Conservation (phyloP, 495 filamentous ascomycete genomes). For the Xylaria palmicola region DNA sequence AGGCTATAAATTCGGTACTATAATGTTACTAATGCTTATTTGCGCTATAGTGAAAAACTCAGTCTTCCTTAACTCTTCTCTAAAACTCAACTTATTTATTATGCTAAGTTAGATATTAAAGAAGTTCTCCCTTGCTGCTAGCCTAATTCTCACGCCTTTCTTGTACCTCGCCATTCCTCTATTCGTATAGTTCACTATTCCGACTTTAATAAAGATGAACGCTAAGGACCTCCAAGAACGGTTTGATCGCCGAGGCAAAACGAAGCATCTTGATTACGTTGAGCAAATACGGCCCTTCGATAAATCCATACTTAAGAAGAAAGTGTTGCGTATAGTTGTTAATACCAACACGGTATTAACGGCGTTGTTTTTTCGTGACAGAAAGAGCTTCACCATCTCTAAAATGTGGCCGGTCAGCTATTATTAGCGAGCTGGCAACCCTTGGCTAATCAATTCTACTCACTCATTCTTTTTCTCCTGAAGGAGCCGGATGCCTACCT, state of each 20-base stretch:
- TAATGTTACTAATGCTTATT: not conserved
- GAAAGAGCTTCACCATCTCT: not conserved
- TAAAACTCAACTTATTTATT: not conserved
- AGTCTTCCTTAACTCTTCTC: not conserved
- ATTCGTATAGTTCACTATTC: not conserved
- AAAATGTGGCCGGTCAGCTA: not conserved
- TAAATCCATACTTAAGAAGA: not conserved
- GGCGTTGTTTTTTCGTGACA: too few species aligned
- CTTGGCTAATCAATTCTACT: not conserved
- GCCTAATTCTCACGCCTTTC: not conserved
- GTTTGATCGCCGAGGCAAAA: not conserved
- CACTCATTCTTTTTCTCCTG: not conserved
- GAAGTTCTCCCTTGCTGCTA: not conserved
- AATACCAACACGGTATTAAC: too few species aligned
- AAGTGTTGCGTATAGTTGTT: too few species aligned
- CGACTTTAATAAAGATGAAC: not conserved
- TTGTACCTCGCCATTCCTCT: not conserved
- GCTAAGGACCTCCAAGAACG: not conserved
- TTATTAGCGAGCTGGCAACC: not conserved
- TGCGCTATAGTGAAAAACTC: not conserved
- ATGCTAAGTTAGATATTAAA: not conserved
- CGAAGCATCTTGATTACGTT: not conserved
- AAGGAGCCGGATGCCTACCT: not conserved
- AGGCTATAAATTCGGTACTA: too few species aligned
- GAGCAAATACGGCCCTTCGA: not conserved